Evolutionary conservation across 2,329 filamentous ascomycete species (phyloP).

Genomic region (Thielaviopsis musarum): DNA sequence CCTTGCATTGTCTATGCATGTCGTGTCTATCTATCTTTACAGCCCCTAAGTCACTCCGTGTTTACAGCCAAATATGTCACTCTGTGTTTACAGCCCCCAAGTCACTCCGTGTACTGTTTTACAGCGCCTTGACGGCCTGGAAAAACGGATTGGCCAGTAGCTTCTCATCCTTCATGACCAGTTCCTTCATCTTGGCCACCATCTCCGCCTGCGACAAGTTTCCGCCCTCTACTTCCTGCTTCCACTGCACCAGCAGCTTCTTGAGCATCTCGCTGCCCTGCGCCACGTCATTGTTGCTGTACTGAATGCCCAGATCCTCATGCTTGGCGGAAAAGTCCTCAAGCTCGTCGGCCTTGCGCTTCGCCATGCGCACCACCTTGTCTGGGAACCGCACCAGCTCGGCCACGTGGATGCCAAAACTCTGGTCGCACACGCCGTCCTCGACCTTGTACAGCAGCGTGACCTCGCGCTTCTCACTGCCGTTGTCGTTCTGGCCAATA

Average conservation of each 20-base stretch:
- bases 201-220: constrained; percentile 57
- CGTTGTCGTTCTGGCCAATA: constrained; percentile 23
- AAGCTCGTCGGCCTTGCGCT: constrained; percentile 91
- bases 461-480: constrained; percentile 56
- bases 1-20: background rate
- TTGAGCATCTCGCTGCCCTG: constrained; percentile 77
- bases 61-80: too few relatives aligned
- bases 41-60: too few relatives aligned
- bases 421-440: constrained; percentile 89
- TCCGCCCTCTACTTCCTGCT: constrained; percentile 45
- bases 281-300: constrained; percentile 74
- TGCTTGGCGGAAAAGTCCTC: constrained; percentile 85
- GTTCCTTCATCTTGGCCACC: constrained; percentile 57
- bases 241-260: constrained; percentile 70
- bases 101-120: constrained; percentile 13
- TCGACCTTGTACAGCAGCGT: constrained; percentile 95
- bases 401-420: constrained; percentile 94
- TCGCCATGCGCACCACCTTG: constrained; percentile 98
- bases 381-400: constrained; percentile 91
- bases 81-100: too few relatives aligned
- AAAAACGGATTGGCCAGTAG: constrained; percentile 53
- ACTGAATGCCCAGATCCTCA: constrained; percentile 41
- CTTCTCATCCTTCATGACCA: constrained; percentile 58
- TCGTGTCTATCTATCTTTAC: background rate
- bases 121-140: constrained; percentile 41